Evolutionary conservation across 2,329 filamentous ascomycete genomes (phyloP).

Genomic region (Bipolaris cookei): DNA sequence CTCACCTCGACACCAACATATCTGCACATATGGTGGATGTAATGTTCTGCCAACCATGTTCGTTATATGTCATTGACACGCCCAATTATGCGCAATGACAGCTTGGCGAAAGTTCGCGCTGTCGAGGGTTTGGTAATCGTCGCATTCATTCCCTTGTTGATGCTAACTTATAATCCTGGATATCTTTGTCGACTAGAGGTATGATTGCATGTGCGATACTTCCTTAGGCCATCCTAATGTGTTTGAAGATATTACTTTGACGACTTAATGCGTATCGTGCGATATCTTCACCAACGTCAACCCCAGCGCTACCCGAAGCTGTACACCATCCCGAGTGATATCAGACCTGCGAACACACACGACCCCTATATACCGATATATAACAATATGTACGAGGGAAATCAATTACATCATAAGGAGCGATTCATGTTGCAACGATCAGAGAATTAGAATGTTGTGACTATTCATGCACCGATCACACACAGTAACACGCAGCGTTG

Average conservation of each 20-base stretch:
- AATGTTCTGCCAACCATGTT: too few species aligned
- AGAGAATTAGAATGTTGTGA: not conserved
- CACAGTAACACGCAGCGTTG: not conserved
- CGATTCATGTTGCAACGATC: not conserved
- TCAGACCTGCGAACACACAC: not conserved
- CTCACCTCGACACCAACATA: not conserved
- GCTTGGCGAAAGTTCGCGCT: not conserved
- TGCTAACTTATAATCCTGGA: not conserved
- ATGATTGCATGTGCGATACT: not conserved
- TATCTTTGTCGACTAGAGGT: not conserved
- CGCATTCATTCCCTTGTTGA: not conserved
- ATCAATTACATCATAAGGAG: too few species aligned
- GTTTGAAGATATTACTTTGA: not conserved
- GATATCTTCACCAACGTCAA: not conserved
- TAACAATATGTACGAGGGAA: too few species aligned
- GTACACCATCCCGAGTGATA: not conserved
- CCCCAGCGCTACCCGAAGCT: not conserved
- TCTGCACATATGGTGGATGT: not conserved
- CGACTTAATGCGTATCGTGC: not conserved
- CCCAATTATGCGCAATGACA: too few species aligned
- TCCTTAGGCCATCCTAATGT: not conserved
- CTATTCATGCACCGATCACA: not conserved
- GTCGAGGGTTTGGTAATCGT: not conserved
- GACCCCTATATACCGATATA: not conserved
- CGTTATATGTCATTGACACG: too few species aligned